Conservation (phyloP, 768 basidiomycete species). For the Lactifluus pinguis region DNA sequence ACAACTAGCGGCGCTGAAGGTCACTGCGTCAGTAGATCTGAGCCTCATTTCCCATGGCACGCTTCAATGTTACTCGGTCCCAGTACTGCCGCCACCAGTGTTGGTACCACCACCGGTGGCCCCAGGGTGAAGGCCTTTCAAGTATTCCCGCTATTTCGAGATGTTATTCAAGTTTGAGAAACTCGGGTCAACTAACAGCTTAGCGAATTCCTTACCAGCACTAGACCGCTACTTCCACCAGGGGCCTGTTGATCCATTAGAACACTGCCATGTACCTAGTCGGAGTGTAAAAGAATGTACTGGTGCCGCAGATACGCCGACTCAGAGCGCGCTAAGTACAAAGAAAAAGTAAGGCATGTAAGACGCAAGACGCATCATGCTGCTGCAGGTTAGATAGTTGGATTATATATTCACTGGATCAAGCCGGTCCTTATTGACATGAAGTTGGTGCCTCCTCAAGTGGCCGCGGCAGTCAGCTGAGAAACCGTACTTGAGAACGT, state of each 20-base stretch:
- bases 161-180: neutral
- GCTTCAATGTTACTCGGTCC: neutral
- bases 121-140: too few species aligned
- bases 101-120: neutral
- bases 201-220: neutral
- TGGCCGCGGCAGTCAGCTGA: too few species aligned
- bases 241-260: neutral
- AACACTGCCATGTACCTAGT: too few species aligned
- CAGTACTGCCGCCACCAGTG: neutral
- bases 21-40: neutral
- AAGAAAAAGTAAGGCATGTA: neutral
- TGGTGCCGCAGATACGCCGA: constrained; percentile 4
- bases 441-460: too few species aligned
- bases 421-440: too few species aligned
- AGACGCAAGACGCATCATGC: neutral
- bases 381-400: neutral
- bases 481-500: too few species aligned
- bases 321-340: neutral
- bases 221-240: neutral
- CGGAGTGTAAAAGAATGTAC: neutral
- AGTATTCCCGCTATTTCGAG: neutral
- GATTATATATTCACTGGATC: too few species aligned
- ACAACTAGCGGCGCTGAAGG: neutral
- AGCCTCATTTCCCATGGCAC: neutral
- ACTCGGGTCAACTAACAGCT: neutral